Base-by-base conservation (phyloP, 306 rosid species). In the Quercus ilex region DNA sequence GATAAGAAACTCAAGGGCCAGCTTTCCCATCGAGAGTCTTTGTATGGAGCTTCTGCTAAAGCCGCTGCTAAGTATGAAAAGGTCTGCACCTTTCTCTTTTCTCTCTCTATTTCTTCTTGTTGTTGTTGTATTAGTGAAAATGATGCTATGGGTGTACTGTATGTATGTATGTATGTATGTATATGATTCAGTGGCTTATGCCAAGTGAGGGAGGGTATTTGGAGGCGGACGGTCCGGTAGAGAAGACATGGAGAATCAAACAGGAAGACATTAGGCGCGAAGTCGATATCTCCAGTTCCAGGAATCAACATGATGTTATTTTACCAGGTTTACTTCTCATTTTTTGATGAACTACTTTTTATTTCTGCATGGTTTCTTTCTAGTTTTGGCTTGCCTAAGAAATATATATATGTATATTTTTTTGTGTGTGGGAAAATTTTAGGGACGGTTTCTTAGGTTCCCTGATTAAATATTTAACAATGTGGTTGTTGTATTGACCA, bases 1-100 rank as follows among this genome's bases (percentile, higher is more conserved):
- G 99, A 93, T 82, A 90, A 90, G 79, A 95, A 92, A 70, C 82
- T 95, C 73, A 92, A 81, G 87, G 88, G 94, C 67, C 95, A 92
- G 80, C 90, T 95, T 71, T 59, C 90, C 78, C 79, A 59, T 38
- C 84, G 87, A 71, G 99, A 95, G 80, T 74, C 60, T 4, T 86
- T 91, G 77, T 79, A 85, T 88, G 89, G 86, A 19, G 82, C 87
- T 79, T 85, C 94, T 25, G 99, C 98, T 11, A 84, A 89, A 74
- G 92, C 85, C 71, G 98, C 98, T 65, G 97, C 97, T 53, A 84
- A 86, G 81, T 86, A 85, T 0, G 99, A 95, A 75, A 91, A 95
- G 91, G 46, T 41, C 46, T 41, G 46, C 12, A 41, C 12, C 46
- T 41, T 41, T 41, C 46, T 41, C 46, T 41, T 41, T 41, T 41